Evolutionary conservation across 225 moss, liverwort and hornwort species (phyloP).

Genomic region (Antitrichia curtipendula): DNA sequence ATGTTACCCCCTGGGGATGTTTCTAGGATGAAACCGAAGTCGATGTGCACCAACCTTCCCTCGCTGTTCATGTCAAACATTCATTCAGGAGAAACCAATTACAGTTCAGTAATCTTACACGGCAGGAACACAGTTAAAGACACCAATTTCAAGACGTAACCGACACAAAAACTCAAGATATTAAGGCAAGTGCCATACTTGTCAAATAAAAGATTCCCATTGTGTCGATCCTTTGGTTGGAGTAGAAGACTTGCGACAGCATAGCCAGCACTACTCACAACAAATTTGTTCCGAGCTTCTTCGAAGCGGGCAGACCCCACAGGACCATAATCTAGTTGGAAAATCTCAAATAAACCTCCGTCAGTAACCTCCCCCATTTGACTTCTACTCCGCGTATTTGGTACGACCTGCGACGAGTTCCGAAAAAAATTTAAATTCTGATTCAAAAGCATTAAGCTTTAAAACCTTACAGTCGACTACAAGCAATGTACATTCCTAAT

Average conservation of each 20-base stretch:
- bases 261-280: conserved; percentile 77
- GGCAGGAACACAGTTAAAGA: background rate
- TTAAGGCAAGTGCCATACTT: conserved; percentile 9
- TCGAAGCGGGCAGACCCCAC: conserved; percentile 58
- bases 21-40: conserved; percentile 85
- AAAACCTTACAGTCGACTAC: background rate
- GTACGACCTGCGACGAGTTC: conserved; percentile 43
- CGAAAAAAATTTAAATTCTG: background rate
- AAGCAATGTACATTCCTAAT: background rate
- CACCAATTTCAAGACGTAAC: background rate
- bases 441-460: background rate
- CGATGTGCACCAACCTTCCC: conserved; percentile 77
- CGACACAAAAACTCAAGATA: background rate
- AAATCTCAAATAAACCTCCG: conserved; percentile 65
- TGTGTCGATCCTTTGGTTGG: conserved; percentile 84
- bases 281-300: conserved; percentile 66
- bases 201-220: conserved; percentile 81
- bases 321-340: conserved; percentile 61
- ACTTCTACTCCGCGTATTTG: conserved; percentile 75
- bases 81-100: background rate
- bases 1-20: conserved; percentile 81
- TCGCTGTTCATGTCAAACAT: conserved; percentile 29
- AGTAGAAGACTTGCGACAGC: conserved; percentile 75
- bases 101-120: background rate
- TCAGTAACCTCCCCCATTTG: conserved; percentile 81